Conservation (phyloP, 768 basidiomycete species). For the Multifurca ochricompacta region DNA sequence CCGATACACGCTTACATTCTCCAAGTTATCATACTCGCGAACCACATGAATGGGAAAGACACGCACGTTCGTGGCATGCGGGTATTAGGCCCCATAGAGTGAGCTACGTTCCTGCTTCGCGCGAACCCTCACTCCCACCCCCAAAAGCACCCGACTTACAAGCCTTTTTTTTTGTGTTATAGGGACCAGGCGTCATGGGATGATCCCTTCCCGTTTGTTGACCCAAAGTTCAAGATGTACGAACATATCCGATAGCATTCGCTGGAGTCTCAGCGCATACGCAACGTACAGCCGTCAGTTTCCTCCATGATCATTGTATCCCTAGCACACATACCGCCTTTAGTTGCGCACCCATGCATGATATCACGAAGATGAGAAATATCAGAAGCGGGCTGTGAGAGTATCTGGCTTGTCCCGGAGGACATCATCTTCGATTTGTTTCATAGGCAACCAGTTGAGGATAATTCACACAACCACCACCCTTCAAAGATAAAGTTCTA, state of each 20-base stretch:
- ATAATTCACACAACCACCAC: background rate
- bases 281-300: background rate
- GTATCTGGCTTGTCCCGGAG: background rate
- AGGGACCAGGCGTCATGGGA: constrained; percentile 25
- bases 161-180: constrained; percentile 24
- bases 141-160: background rate
- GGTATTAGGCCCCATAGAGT: constrained; percentile 85
- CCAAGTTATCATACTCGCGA: constrained; percentile 83
- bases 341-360: background rate
- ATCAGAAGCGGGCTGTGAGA: background rate
- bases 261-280: background rate
- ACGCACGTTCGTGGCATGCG: constrained; percentile 91
- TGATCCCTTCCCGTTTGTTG: constrained; percentile 21
- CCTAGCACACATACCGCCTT: background rate
- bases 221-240: constrained; percentile 21
- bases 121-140: too few species aligned
- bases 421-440: background rate
- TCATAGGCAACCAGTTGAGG: background rate
- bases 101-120: too few species aligned
- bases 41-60: constrained; percentile 98
- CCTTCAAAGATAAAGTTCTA: background rate
- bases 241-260: constrained; percentile 18
- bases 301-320: background rate
- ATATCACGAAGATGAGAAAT: background rate
- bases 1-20: constrained; percentile 85